A percentile compares a stretch with the other conserved stretches of the same genome.
These are phyloP conservation scores for Aurantiochytrium sp. DNA, from an alignment of 108 stramenopile genomes.

Conservation along the genomic window DNA sequence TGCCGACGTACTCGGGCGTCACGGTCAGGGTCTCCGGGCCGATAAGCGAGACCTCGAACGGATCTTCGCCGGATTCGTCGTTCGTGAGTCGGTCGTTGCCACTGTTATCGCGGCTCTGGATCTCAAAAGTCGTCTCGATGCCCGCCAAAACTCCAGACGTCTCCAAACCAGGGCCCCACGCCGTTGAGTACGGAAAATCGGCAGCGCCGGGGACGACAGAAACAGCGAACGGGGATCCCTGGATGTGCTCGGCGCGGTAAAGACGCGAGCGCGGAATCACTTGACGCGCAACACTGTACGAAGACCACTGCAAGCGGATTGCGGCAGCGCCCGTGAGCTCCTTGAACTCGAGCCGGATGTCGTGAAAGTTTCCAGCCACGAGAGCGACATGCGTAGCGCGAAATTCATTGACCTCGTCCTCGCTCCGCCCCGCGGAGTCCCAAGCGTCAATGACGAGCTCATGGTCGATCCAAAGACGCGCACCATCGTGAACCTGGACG, in stretches of 20 bases:
- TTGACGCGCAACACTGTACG: constrained; percentile 53
- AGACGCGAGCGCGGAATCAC: constrained; percentile 57
- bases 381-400: constrained; percentile 41
- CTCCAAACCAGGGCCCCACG: constrained; percentile 54
- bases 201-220: constrained; percentile 67
- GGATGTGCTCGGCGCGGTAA: constrained; percentile 58
- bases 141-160: constrained; percentile 57
- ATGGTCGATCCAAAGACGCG: constrained; percentile 70
- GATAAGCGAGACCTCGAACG: constrained; percentile 52
- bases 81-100: constrained; percentile 60
- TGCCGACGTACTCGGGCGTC: constrained; percentile 59
- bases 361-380: constrained; percentile 55
- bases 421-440: constrained; percentile 45
- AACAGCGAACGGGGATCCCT: constrained; percentile 67
- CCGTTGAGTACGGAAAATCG: constrained; percentile 65
- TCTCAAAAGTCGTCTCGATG: constrained; percentile 57
- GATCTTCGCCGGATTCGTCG: constrained; percentile 47
- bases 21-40: constrained; percentile 48
- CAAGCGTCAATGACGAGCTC: constrained; percentile 66
- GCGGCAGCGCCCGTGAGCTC: constrained; percentile 68
- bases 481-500: constrained; percentile 66
- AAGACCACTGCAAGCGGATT: constrained; percentile 63
- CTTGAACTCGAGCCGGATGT: constrained; percentile 69
- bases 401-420: constrained; percentile 45
- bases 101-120: constrained; percentile 65